Conservation (phyloP, 192 early-diverging fungal species). For the Coemansia sp. region DNA sequence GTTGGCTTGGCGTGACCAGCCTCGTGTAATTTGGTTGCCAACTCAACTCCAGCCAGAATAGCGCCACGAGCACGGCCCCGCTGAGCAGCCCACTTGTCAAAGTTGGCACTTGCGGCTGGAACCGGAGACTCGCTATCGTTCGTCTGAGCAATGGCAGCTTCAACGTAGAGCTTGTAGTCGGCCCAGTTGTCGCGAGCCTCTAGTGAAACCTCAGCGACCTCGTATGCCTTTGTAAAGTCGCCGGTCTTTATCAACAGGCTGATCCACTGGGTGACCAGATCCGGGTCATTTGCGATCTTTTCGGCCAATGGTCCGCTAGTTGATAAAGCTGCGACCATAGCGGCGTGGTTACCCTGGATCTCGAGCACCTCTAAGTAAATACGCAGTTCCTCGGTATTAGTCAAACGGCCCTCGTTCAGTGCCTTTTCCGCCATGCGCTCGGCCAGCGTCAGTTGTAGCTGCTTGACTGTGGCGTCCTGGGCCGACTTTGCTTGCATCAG, state of each 20-base stretch:
- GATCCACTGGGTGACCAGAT: slow-evolving; percentile 65
- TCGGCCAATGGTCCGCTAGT: slow-evolving; percentile 60
- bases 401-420: slow-evolving; percentile 65
- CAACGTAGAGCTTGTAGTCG: slow-evolving; percentile 48
- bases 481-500: slow-evolving; percentile 68
- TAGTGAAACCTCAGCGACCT: slow-evolving; percentile 49
- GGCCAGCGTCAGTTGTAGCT: slow-evolving; percentile 68
- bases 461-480: slow-evolving; percentile 29
- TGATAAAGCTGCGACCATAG: slow-evolving; percentile 65
- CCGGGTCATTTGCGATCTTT: slow-evolving; percentile 74
- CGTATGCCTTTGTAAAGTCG: slow-evolving; percentile 54
- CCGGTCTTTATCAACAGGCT: slow-evolving; percentile 57
- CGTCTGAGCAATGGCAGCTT: slow-evolving; percentile 19
- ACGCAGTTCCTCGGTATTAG: slow-evolving; percentile 76
- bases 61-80: slow-evolving; percentile 43
- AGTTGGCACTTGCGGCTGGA: slow-evolving; percentile 2
- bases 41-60: slow-evolving; percentile 35
- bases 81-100: slow-evolving; percentile 29
- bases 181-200: slow-evolving; percentile 55
- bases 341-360: slow-evolving; percentile 67
- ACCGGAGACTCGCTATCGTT: background rate
- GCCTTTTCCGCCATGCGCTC: slow-evolving; percentile 86
- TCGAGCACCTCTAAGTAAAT: slow-evolving; percentile 76
- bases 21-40: slow-evolving; percentile 15
- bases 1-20: slow-evolving; percentile 6